Percentiles rank a stretch among this genome's conserved stretches.
Conservation (phyloP, 2,329 filamentous ascomycete genomes). For the Drechslera avenae region DNA sequence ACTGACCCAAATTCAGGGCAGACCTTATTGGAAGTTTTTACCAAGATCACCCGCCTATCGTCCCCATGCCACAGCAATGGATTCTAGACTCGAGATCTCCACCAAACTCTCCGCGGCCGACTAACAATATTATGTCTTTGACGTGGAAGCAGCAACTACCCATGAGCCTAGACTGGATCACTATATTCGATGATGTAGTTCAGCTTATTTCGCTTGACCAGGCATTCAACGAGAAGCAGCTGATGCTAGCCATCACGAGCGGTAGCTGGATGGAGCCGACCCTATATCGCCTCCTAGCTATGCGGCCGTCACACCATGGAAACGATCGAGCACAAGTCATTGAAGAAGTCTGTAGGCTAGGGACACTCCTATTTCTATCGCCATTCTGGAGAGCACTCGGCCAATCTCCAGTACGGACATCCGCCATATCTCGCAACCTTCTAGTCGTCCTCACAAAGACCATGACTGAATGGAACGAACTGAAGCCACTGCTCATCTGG, state of each 20-base stretch:
- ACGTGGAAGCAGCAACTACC: conserved; percentile 59
- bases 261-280: conserved; percentile 40
- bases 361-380: conserved; percentile 35
- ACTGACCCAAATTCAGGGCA: conserved; percentile 23
- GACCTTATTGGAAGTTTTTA: conserved; percentile 38
- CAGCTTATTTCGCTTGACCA: conserved; percentile 35
- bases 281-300: conserved; percentile 31
- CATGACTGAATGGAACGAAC: conserved; percentile 34
- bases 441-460: conserved; percentile 26
- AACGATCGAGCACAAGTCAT: conserved; percentile 23
- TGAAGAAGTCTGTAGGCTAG: conserved; percentile 39
- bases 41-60: conserved; percentile 34
- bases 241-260: conserved; percentile 28
- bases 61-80: conserved; percentile 35
- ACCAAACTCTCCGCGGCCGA: conserved; percentile 64
- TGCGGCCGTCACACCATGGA: conserved; percentile 27
- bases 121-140: conserved; percentile 58
- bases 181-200: conserved; percentile 35
- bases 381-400: conserved; percentile 36
- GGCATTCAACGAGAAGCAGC: conserved; percentile 29
- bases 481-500: conserved; percentile 37
- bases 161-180: conserved; percentile 32
- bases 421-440: conserved; percentile 28
- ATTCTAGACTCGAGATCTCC: conserved; percentile 49
- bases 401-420: conserved; percentile 33